A percentile compares a stretch with the other conserved stretches of the same genome.
phyloP scores from a whole-genome alignment of 2,329 filamentous ascomycete species.

The Myriosclerotinia curreyana region DNA sequence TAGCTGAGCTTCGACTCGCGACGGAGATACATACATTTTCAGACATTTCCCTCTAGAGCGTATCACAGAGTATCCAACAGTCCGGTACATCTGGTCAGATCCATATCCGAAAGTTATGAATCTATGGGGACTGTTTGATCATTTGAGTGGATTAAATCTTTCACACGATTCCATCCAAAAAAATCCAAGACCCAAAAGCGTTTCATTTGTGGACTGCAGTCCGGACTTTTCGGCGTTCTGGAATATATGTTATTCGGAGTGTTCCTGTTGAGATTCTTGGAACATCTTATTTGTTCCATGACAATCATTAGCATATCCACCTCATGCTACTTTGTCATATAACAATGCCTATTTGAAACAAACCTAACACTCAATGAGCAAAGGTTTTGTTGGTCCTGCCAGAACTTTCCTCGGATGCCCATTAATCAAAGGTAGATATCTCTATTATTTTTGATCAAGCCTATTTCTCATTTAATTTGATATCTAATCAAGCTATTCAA shows the following conservation, averaged over 20 bases:
- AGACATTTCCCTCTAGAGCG: neutral
- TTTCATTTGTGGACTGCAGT: no score
- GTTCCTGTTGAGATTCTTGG: neutral
- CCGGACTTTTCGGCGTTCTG: neutral
- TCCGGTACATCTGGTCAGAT: neutral
- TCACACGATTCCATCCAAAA: neutral
- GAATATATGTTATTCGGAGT: neutral
- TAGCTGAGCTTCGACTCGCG: neutral
- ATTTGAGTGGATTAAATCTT: neutral
- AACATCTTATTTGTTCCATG: neutral
- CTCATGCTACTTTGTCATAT: neutral
- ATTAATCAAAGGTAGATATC: neutral
- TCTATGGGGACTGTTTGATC: neutral
- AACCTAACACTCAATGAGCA: neutral
- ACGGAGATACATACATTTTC: neutral
- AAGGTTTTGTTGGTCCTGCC: neutral
- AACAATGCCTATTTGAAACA: conserved; percentile 2
- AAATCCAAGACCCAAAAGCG: no score
- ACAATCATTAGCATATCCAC: neutral
- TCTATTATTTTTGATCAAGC: neutral
- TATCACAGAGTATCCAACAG: neutral
- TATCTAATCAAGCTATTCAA: neutral
- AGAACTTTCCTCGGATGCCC: conserved; percentile 1
- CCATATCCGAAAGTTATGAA: no score
- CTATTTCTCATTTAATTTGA: neutral